phyloP scores from a whole-genome alignment of 208 protist species.

The Leishmania turanica region DNA sequence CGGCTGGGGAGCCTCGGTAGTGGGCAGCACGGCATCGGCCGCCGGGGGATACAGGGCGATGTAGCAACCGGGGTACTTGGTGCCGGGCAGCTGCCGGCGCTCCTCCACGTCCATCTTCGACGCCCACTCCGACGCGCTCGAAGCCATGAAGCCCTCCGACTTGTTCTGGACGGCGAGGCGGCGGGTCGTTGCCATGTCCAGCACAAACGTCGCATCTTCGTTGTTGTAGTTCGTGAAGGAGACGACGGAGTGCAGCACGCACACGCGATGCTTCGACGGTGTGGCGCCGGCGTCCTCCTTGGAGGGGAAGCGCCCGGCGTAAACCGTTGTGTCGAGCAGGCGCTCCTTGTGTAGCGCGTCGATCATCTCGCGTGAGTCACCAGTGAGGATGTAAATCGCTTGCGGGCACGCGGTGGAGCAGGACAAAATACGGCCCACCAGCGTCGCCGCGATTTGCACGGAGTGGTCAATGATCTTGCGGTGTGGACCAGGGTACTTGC shows the following conservation, averaged over 20 bases:
- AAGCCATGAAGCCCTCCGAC: conserved; percentile 79
- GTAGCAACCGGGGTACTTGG: conserved; percentile 52
- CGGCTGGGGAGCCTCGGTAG: conserved; percentile 34
- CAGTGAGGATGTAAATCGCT: conserved; percentile 78
- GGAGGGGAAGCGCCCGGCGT: conserved; percentile 47
- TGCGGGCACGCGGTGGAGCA: conserved; percentile 32
- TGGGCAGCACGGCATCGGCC: conserved; percentile 48
- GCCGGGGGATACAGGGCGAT: conserved; percentile 74
- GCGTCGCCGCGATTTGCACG: conserved; percentile 44
- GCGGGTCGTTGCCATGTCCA: conserved; percentile 81
- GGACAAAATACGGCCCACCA: conserved; percentile 51
- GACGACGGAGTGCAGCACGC: conserved; percentile 42
- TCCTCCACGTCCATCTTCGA: conserved; percentile 61
- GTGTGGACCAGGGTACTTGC: conserved; percentile 62
- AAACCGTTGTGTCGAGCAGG: conserved; percentile 60
- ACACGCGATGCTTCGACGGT: conserved; percentile 58
- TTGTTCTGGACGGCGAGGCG: conserved; percentile 51
- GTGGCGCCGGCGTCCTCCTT: conserved; percentile 21
- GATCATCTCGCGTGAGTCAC: conserved; percentile 55
- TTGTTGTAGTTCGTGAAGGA: conserved; percentile 50
- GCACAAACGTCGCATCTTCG: conserved; percentile 65
- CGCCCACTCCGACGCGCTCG: conserved; percentile 72
- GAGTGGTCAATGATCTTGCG: conserved; percentile 66
- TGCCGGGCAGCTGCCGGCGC: conserved; percentile 53
- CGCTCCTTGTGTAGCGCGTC: conserved; percentile 49